Evolutionary conservation across 2,329 filamentous ascomycete genomes (phyloP), one percentile per base, ranked within the genome.

Genomic region (Trichoderma arundinaceum): DNA sequence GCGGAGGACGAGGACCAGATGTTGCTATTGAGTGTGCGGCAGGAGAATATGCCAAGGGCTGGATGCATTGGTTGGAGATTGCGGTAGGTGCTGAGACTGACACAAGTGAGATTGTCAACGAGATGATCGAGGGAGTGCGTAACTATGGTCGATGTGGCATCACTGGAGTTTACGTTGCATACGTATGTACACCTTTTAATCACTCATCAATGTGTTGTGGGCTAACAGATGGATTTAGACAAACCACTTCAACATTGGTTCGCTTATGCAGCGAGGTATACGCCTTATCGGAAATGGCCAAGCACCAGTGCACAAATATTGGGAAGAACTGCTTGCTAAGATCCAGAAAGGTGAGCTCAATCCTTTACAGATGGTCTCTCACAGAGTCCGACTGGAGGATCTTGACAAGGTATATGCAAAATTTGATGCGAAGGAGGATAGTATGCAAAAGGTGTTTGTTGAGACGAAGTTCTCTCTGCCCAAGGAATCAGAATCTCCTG

Each of bases 261-360:
- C 91, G 0, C 74, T 96, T 13, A 96, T 96, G 92, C 88, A 96
- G 78, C 88, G 91, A 38, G 92, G 92, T n/a, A 87, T 96, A 70
- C 88, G 91, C 1, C 84, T 96, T 51, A 93, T 88, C 49, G 86
- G 86, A 17, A 87, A 87, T 71, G 86, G 86, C 1, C 86, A 88
- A 71, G 85, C 85, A 0, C 92, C 92, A 0, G 91, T 96, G 0
- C 91, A 94, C 72, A 86, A 89, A 72, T 95, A 96, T 79, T 96
- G 92, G 92, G 83, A 92, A 28, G 85, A 91, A 3, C 81, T 96
- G n/a, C 81, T 95, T 52, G 79, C 85, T 68, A 79, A 81, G 77
- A 90, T 96, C 68, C 84, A 88, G 71, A 82, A 81, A 22, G 87
- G 88, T 38, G 83, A 89, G 69, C 86, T 96, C 48, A 88, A 96